Evolutionary conservation across 148 eudicot species (phyloP).

Genomic region (Nepenthes mirabilis): DNA sequence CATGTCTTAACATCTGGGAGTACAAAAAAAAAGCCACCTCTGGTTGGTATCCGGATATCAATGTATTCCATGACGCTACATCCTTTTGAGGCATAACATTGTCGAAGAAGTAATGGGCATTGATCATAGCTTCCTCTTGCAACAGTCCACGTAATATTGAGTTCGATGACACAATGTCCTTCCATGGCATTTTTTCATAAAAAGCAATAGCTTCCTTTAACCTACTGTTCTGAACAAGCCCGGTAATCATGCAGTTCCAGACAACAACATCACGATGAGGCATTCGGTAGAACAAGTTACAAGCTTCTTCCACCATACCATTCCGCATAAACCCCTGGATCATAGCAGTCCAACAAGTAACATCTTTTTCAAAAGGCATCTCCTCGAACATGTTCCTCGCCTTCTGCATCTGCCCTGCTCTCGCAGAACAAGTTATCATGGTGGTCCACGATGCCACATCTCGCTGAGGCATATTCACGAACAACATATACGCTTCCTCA

Average conservation of each 20-base stretch:
- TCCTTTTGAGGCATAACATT: slow-evolving; percentile 26
- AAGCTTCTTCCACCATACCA: slow-evolving; percentile 33
- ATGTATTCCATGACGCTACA: slow-evolving; percentile 39
- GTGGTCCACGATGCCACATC: slow-evolving; percentile 55
- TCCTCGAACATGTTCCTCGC: slow-evolving; percentile 40
- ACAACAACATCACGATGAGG: slow-evolving; percentile 41
- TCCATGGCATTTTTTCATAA: slow-evolving; percentile 38
- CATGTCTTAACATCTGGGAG: slow-evolving; percentile 22
- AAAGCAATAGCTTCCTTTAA: slow-evolving; percentile 37
- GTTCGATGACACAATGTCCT: slow-evolving; percentile 37
- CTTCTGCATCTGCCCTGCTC: slow-evolving; percentile 26
- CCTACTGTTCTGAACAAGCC: slow-evolving; percentile 33
- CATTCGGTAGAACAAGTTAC: slow-evolving; percentile 33
- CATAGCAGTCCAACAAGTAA: slow-evolving; percentile 41
- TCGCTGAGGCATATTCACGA: slow-evolving; percentile 28
- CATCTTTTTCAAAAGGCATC: slow-evolving; percentile 45
- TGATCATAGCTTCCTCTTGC: slow-evolving; percentile 26
- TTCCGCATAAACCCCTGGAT: slow-evolving; percentile 38
- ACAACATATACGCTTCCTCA: slow-evolving; percentile 29
- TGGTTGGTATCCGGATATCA: slow-evolving; percentile 33
- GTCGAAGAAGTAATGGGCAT: slow-evolving; percentile 24
- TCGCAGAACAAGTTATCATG: slow-evolving; percentile 39
- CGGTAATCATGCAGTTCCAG: slow-evolving; percentile 52
- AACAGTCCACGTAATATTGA: slow-evolving; percentile 38
- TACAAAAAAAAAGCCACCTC: slow-evolving; percentile 28